These are phyloP conservation scores for Trypanosoma cruzi DNA, from an alignment of 208 protist genomes.

Conservation along the genomic window DNA sequence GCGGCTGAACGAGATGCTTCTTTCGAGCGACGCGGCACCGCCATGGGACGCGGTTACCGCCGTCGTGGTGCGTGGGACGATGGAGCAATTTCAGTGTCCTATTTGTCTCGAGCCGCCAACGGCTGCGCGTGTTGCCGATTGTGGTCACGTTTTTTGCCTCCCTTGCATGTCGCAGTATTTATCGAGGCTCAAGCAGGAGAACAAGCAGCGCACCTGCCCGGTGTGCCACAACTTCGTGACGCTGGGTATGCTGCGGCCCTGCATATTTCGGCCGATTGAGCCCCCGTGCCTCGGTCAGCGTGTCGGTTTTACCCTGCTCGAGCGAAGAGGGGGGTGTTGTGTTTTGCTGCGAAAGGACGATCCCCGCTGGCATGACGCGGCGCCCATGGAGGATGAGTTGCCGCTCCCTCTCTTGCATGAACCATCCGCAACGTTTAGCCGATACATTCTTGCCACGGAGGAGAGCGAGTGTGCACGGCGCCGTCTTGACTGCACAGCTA, in stretches of 20 bases:
- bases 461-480: slow-evolving; percentile 56
- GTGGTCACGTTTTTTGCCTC: slow-evolving; percentile 84
- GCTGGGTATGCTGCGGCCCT: slow-evolving; percentile 54
- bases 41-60: slow-evolving; percentile 82
- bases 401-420: slow-evolving; percentile 51
- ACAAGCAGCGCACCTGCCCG: slow-evolving; percentile 64
- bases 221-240: slow-evolving; percentile 71
- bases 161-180: slow-evolving; percentile 82
- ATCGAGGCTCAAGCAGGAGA: slow-evolving; percentile 37
- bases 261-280: slow-evolving; percentile 46
- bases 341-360: slow-evolving; percentile 77
- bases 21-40: slow-evolving; percentile 50
- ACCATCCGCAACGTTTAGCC: slow-evolving; percentile 52
- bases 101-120: slow-evolving; percentile 78
- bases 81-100: slow-evolving; percentile 82
- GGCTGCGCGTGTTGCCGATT: slow-evolving; percentile 83
- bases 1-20: slow-evolving; percentile 57
- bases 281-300: slow-evolving; percentile 31
- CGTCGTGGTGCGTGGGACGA: slow-evolving; percentile 73
- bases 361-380: slow-evolving; percentile 15
- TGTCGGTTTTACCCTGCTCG: slow-evolving; percentile 73
- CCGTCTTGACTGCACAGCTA: slow-evolving; percentile 41
- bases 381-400: slow-evolving; percentile 11
- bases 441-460: slow-evolving; percentile 70
- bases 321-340: slow-evolving; percentile 50